Conservation (phyloP, 2,329 filamentous ascomycete genomes). For the Fusarium vanettenii region DNA sequence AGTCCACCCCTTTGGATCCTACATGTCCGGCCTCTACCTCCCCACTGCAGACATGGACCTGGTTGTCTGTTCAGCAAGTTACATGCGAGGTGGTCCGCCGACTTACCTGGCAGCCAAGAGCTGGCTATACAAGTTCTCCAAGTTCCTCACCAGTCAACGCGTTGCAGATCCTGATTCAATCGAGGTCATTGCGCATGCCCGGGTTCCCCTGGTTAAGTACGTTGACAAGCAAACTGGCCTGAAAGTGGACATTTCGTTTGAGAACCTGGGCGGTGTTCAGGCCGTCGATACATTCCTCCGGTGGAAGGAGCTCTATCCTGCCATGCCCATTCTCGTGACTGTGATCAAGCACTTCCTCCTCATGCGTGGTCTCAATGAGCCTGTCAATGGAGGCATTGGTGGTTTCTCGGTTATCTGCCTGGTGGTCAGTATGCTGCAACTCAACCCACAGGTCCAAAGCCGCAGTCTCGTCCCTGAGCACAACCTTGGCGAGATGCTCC, state of each 20-base stretch:
- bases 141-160: conserved; percentile 65
- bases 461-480: conserved; percentile 68
- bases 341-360: conserved; percentile 92
- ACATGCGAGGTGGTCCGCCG: conserved; percentile 63
- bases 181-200: conserved; percentile 78
- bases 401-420: conserved; percentile 96
- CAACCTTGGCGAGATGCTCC: conserved; percentile 82
- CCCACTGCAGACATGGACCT: conserved; percentile 92
- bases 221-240: conserved; percentile 81
- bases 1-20: conserved; percentile 89
- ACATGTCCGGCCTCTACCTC: conserved; percentile 80
- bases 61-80: conserved; percentile 76
- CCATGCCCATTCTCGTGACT: conserved; percentile 87
- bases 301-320: conserved; percentile 85
- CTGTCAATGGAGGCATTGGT: conserved; percentile 89
- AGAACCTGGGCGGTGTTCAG: conserved; percentile 84
- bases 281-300: conserved; percentile 83
- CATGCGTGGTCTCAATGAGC: conserved; percentile 92
- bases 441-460: conserved; percentile 77
- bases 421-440: conserved; percentile 87
- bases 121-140: conserved; percentile 71
- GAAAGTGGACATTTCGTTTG: conserved; percentile 93
- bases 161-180: conserved; percentile 70
- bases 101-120: conserved; percentile 62
- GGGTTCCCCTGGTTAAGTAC: conserved; percentile 93